Evolutionary conservation across 768 basidiomycete genomes (phyloP).

Genomic region (Leccinum pellstonianum): DNA sequence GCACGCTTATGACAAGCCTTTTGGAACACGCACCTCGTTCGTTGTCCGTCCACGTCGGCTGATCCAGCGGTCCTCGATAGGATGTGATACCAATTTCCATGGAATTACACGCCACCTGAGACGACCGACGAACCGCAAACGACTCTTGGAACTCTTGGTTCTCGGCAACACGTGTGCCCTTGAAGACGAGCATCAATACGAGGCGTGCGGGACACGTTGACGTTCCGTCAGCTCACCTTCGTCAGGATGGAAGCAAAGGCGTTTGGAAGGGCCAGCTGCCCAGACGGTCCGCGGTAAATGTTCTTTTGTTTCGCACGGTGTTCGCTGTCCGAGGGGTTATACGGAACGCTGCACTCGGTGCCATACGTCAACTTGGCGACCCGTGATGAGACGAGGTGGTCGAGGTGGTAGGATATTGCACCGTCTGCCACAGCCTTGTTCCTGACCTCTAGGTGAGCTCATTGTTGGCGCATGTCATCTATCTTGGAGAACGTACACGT

Average conservation of each 20-base stretch:
- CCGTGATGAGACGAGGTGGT: constrained; percentile 48
- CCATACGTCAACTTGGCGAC: constrained; percentile 52
- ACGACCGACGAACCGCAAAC: constrained; percentile 32
- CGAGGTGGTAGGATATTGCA: constrained; percentile 41
- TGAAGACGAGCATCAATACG: neutral
- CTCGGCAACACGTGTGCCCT: constrained; percentile 48
- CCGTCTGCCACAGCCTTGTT: constrained; percentile 57
- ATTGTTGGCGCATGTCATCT: neutral
- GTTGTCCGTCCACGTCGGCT: constrained; percentile 35
- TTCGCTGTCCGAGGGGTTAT: constrained; percentile 36
- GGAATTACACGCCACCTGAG: constrained; percentile 22
- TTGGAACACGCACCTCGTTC: constrained; percentile 28
- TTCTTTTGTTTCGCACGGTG: constrained; percentile 37
- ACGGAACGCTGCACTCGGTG: constrained; percentile 38
- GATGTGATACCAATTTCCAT: constrained; percentile 28
- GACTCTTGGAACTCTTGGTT: constrained; percentile 43
- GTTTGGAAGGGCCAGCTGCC: constrained; percentile 38
- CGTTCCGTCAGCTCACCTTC: constrained; percentile 30
- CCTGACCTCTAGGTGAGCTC: constrained; percentile 27
- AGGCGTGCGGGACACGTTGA: neutral
- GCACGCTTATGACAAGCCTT: neutral
- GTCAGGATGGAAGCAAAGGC: constrained; percentile 44
- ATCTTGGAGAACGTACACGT: constrained; percentile 42
- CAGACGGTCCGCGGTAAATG: constrained; percentile 37
- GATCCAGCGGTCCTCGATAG: constrained; percentile 29